A percentile compares a stretch with the other conserved stretches of the same genome.
phyloP scores from a whole-genome alignment of 768 basidiomycete genomes.

The Hysterangium stoloniferum region DNA sequence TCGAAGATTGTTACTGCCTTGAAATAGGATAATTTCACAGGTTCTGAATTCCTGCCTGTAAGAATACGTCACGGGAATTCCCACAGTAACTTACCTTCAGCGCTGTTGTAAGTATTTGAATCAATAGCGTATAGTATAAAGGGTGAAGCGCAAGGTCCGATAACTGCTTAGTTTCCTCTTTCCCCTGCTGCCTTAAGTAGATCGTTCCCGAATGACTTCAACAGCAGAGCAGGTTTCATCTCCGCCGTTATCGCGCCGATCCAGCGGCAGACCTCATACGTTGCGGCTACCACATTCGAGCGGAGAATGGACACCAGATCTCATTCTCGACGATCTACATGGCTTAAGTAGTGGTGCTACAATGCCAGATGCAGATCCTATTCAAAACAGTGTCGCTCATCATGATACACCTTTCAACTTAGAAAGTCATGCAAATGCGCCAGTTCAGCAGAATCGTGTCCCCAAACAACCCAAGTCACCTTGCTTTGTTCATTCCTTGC shows the following conservation, averaged over 20 bases:
- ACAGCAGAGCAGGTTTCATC: not conserved
- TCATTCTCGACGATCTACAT: constrained; percentile 5
- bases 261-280: constrained; percentile 6
- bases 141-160: too few relatives aligned
- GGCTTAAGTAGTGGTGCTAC: not conserved
- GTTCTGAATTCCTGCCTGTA: too few relatives aligned
- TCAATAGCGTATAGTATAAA: too few relatives aligned
- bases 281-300: constrained; percentile 10
- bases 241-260: not conserved
- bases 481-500: constrained; percentile 89
- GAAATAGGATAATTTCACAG: too few relatives aligned
- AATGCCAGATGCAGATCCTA: not conserved
- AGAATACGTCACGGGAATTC: too few relatives aligned
- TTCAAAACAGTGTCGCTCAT: not conserved
- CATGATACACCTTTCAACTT: not conserved
- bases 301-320: constrained; percentile 10
- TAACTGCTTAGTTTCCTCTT: too few relatives aligned
- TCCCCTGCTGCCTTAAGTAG: not conserved
- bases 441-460: not conserved
- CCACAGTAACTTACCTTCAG: too few relatives aligned
- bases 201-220: not conserved
- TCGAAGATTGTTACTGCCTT: too few relatives aligned
- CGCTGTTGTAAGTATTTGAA: too few relatives aligned
- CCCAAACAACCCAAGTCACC: constrained; percentile 48
- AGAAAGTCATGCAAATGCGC: not conserved